Evolutionary conservation across 495 filamentous ascomycete species (phyloP), one percentile per base, ranked within the genome.

Genomic region (Penicillium odoratum): DNA sequence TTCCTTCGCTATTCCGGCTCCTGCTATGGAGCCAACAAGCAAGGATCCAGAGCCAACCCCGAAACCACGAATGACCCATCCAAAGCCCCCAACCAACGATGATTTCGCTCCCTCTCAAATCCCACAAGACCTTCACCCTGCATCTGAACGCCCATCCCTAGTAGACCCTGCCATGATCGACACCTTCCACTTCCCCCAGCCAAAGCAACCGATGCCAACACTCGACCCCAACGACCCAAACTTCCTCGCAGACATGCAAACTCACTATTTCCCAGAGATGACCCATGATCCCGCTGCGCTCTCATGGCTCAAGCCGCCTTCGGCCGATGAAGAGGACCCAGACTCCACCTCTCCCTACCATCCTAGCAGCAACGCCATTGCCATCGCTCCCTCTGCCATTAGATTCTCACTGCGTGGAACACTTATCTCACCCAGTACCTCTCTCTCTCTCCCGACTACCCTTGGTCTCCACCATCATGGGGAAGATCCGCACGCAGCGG

Each of bases 391-490:
- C 0, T 87, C 90, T 0, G 81, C 85, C 16, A 78, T 98, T 38
- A 91, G 94, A 46, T 98, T 98, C 79, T 88, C 92, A 66, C 93
- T 98, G 64, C 81, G 78, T 13, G 94, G 92, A 48, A 74, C 75
- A 1, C 78, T 98, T 0, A 77, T 98, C 26, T 81, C 93, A 0
- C 94, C 94, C 1, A 78, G 84, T 28, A 82, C 82, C 5, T 83
- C 91, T 10, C 80, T 89, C 47, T 78, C 81, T 7, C 82, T 98
- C 25, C 87, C 93, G 0, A 81, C 82, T 2, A 86, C 80, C 13
- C 80, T 88, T 28, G 94, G 94, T 2, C 80, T 98, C 40, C 94
- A 98, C 71, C 94, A 98, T 70, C 94, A 98, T 70, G 92, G 86
- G 58, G 85, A 95, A 45, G 92, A 95, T 7, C 94, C 94, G 11